These are phyloP conservation scores for Rhizopus delemar DNA, from an alignment of 371 early-diverging fungal species.

Conservation along the genomic window DNA sequence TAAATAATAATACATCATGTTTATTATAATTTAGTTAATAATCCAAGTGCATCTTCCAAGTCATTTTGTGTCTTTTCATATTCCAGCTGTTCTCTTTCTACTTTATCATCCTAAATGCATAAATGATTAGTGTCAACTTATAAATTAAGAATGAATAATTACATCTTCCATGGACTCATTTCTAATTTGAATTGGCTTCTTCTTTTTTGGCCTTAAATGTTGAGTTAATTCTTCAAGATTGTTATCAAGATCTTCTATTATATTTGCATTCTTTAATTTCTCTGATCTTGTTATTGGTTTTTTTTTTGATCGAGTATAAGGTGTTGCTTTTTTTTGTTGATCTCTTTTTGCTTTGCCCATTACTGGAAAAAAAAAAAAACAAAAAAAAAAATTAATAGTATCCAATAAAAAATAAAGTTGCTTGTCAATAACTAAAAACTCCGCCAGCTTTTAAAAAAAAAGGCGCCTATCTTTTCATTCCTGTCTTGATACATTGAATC, in stretches of 20 bases:
- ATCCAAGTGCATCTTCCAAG: slow-evolving; percentile 46
- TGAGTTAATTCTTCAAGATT: slow-evolving; percentile 37
- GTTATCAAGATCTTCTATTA: slow-evolving; percentile 41
- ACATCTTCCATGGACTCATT: slow-evolving; percentile 28
- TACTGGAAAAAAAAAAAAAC: not conserved
- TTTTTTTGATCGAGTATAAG: slow-evolving; percentile 25
- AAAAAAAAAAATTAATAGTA: not conserved
- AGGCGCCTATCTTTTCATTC: too few relatives aligned
- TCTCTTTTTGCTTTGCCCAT: slow-evolving; percentile 29
- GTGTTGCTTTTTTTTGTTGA: slow-evolving; percentile 13
- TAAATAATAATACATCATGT: not conserved
- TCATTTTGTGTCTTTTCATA: slow-evolving; percentile 50
- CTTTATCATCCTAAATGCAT: slow-evolving; percentile 13
- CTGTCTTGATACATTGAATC: not conserved
- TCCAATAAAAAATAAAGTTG: slow-evolving; percentile 80
- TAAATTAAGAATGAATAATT: not conserved
- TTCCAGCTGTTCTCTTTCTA: slow-evolving; percentile 40
- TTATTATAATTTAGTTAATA: slow-evolving; percentile 38
- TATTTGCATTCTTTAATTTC: slow-evolving; percentile 28
- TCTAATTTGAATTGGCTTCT: slow-evolving; percentile 19
- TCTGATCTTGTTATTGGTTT: slow-evolving; percentile 27
- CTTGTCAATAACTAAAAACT: slow-evolving; percentile 99
- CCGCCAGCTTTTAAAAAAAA: slow-evolving; percentile 48
- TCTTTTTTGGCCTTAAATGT: slow-evolving; percentile 32
- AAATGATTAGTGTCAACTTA: not conserved